Conservation (phyloP, 805 yeast species). For the Lachancea meyersii region DNA sequence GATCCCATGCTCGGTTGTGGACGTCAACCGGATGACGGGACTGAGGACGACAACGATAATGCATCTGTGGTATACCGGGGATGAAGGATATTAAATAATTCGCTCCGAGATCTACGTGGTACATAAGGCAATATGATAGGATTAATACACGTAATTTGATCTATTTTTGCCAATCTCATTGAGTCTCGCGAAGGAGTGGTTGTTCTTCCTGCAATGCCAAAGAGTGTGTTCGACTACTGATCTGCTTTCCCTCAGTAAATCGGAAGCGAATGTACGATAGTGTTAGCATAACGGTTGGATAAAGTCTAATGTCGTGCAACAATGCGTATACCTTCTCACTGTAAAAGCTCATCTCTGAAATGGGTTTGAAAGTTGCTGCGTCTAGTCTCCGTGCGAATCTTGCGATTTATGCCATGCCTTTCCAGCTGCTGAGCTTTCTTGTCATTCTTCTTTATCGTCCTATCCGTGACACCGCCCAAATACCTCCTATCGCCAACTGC, state of each 20-base stretch:
- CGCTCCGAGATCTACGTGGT: no score
- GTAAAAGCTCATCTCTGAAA: conserved; percentile 65
- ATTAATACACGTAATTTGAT: no score
- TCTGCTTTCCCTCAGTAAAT: no score
- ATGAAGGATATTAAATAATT: not conserved
- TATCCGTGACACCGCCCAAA: conserved; percentile 55
- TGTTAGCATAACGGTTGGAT: not conserved
- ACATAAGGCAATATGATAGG: no score
- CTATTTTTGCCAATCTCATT: no score
- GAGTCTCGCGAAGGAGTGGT: no score
- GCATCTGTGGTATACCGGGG: conserved; percentile 10
- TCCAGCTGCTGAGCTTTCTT: conserved; percentile 39
- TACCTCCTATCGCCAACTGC: conserved; percentile 68
- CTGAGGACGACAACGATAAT: conserved; percentile 9
- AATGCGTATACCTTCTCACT: no score
- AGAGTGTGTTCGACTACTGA: no score
- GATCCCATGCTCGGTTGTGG: not conserved
- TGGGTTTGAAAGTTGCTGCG: conserved; percentile 79
- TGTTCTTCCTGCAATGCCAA: no score
- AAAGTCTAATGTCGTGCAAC: no score
- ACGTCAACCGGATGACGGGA: not conserved
- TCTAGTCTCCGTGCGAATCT: conserved; percentile 50
- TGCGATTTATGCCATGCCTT: conserved; percentile 39
- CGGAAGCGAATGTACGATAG: not conserved
- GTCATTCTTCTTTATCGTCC: conserved; percentile 44